Evolutionary conservation across 1,139 yeast species (phyloP).

Genomic region (Lodderomyces elongisporus): DNA sequence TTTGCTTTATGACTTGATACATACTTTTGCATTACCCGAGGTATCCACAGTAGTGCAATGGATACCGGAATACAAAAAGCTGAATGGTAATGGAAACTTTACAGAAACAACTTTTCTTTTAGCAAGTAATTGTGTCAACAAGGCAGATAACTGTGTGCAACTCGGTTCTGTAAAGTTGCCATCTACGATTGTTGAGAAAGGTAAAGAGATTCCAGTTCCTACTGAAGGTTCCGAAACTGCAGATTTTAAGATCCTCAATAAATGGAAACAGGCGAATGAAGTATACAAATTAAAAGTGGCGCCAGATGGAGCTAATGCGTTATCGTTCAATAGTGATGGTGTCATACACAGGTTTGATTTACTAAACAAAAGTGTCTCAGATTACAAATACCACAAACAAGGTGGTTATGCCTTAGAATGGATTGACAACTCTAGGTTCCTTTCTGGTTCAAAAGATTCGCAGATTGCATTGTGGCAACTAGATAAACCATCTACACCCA

Average conservation of each 20-base stretch:
- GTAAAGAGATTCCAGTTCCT: conserved; percentile 23
- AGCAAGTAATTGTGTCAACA: conserved; percentile 45
- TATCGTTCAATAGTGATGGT: conserved; percentile 51
- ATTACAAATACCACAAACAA: conserved; percentile 54
- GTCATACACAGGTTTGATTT: conserved; percentile 40
- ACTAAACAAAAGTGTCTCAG: conserved; percentile 21
- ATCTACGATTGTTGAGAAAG: conserved; percentile 31
- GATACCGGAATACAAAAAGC: conserved; percentile 34
- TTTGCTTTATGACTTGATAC: conserved; percentile 71
- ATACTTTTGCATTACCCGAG: conserved; percentile 61
- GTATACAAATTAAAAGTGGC: conserved; percentile 43
- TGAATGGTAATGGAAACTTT: conserved; percentile 20
- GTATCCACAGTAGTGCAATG: conserved; percentile 54
- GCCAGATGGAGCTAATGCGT: conserved; percentile 31
- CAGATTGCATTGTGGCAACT: conserved; percentile 70
- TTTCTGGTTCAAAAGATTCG: conserved; percentile 66
- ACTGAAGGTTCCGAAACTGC: conserved; percentile 13
- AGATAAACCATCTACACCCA: conserved; percentile 38
- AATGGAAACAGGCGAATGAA: conserved; percentile 54
- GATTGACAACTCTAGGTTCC: conserved; percentile 43
- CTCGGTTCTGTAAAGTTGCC: conserved; percentile 48
- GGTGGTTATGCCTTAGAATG: conserved; percentile 75
- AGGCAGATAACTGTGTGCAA: conserved; percentile 40
- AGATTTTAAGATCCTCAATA: conserved; percentile 32
- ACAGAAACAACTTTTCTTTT: conserved; percentile 39